Evolutionary conservation across 129 eudicot genomes (phyloP).

Genomic region (Centrapalus pauciflorus): DNA sequence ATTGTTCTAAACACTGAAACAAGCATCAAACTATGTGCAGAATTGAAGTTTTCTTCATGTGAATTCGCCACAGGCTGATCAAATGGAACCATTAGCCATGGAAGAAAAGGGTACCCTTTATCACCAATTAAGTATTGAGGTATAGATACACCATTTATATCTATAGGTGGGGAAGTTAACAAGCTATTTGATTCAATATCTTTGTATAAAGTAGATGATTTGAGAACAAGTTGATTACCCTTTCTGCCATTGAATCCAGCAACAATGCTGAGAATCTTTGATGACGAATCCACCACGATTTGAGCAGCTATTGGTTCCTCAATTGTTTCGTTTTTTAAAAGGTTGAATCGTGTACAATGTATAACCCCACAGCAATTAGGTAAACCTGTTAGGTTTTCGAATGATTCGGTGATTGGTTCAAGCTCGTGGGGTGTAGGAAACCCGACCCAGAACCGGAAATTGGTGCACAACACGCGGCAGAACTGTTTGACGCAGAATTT

Average conservation of each 20-base stretch:
- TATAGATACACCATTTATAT: conserved; percentile 40
- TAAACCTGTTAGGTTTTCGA: conserved; percentile 48
- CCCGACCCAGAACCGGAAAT: conserved; percentile 84
- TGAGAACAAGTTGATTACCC: conserved; percentile 40
- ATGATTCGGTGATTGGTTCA: conserved; percentile 28
- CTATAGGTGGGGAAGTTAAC: conserved; percentile 31
- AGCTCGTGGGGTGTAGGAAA: conserved; percentile 54
- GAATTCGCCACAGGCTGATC: conserved; percentile 39
- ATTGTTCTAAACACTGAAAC: conserved; percentile 37
- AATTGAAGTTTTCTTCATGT: conserved; percentile 51
- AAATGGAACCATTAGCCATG: conserved; percentile 72
- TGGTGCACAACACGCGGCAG: conserved; percentile 77
- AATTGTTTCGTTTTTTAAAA: not conserved
- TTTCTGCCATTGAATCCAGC: conserved; percentile 65
- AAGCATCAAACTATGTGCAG: conserved; percentile 24
- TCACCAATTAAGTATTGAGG: conserved; percentile 75
- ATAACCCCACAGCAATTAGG: conserved; percentile 88
- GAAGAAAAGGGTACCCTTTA: conserved; percentile 51
- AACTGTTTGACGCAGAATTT: conserved; percentile 68
- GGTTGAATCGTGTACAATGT: conserved; percentile 38
- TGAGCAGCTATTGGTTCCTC: conserved; percentile 51
- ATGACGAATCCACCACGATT: conserved; percentile 65
- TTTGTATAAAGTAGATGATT: conserved; percentile 47
- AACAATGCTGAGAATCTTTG: conserved; percentile 61
- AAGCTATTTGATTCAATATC: conserved; percentile 46